Conservation (phyloP, 208 protist genomes). For the Entamoeba invadens region DNA sequence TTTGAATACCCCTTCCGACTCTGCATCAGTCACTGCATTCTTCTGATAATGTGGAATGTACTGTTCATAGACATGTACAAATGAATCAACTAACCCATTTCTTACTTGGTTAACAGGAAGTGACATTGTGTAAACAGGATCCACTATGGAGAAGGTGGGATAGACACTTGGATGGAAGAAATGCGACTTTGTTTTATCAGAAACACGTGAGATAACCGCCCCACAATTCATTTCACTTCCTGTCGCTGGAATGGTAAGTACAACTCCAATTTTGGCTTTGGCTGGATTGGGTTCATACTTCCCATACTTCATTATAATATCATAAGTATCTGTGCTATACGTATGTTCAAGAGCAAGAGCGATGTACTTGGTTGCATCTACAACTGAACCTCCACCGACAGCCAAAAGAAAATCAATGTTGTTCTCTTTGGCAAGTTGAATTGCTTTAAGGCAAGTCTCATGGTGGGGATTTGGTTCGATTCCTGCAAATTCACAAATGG, state of each 20-base stretch:
- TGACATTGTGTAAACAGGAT: not conserved
- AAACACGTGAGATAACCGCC: not conserved
- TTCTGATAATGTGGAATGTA: not conserved
- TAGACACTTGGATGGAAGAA: not conserved
- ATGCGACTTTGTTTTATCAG: not conserved
- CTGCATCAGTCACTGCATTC: not conserved
- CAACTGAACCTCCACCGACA: conserved; percentile 19
- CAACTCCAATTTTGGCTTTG: not conserved
- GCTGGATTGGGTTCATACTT: not conserved
- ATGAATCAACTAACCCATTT: conserved; percentile 17
- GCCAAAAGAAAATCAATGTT: not conserved
- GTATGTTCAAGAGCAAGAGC: not conserved
- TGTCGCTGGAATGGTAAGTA: conserved; percentile 9
- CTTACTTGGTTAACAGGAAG: not conserved
- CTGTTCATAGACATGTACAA: conserved; percentile 11
- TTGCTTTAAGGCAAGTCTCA: not conserved
- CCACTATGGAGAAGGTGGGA: not conserved
- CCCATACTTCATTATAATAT: not conserved
- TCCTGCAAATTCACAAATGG: not conserved
- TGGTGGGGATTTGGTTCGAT: conserved; percentile 7
- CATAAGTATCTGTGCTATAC: not conserved
- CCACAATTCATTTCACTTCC: conserved; percentile 11
- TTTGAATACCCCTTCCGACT: not conserved
- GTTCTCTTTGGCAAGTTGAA: not conserved
- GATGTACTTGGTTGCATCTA: conserved; percentile 10